Conservation (phyloP, 176 grass and related monocot genomes). For the Saccharum officinarum region DNA sequence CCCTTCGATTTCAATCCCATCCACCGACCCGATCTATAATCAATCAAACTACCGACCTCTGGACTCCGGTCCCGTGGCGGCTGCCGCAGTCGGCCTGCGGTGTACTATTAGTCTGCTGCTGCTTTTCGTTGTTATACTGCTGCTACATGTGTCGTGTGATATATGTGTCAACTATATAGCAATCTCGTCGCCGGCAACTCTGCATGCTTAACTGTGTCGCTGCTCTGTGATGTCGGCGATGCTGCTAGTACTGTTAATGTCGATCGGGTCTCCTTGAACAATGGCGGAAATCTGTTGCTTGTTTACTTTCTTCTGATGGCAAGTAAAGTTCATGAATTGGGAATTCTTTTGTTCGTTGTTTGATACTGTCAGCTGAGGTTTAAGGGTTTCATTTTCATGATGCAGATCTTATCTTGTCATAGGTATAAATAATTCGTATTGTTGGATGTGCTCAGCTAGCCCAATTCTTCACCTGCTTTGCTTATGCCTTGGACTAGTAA, state of each 20-base stretch:
- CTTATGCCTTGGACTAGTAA: background rate
- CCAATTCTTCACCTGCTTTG: background rate
- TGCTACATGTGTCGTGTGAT: conserved; percentile 45
- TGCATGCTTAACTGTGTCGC: conserved; percentile 24
- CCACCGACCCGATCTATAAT: conserved; percentile 9
- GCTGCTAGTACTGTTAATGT: conserved; percentile 28
- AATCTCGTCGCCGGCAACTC: background rate
- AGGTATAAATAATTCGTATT: background rate
- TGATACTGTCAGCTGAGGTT: background rate
- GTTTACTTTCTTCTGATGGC: background rate
- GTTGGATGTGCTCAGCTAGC: background rate
- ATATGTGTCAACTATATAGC: conserved; percentile 21
- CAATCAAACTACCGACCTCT: background rate
- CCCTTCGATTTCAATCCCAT: conserved; percentile 6
- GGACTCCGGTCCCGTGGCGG: background rate
- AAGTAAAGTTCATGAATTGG: background rate
- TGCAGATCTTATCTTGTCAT: background rate
- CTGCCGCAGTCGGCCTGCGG: background rate
- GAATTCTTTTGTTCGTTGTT: background rate
- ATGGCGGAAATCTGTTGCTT: background rate
- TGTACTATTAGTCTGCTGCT: conserved; percentile 2
- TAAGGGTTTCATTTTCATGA: background rate
- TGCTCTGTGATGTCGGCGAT: conserved; percentile 25
- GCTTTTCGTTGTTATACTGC: background rate
- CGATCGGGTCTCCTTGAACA: background rate